Base-by-base conservation (phyloP, 345 rosid species). In the Turritis glabra region DNA sequence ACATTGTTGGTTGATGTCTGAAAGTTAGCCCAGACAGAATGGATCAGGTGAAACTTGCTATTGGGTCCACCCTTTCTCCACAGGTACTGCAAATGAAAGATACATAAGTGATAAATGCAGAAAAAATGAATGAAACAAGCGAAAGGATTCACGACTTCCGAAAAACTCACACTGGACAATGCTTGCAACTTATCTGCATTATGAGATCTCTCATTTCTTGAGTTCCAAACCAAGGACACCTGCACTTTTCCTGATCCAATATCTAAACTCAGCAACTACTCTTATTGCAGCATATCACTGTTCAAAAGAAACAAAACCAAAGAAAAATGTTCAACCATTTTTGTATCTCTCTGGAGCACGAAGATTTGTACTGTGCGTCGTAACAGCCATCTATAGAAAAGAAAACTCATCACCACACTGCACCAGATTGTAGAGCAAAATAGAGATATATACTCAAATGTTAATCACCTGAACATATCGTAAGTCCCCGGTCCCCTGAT, bases 21-120 rank as follows among this genome's bases (percentile, higher is more conserved):
- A 80, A 94, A 94, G 83, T 94, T 94, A 61, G 90, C 98, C 98
- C 98, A 94, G 8, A 94, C 90, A 54, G 98, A 89, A 82, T 91
- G 98, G 73, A 91, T 79, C 19, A 89, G 57, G 61, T 80, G 83
- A 56, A 69, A 78, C 27, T 83, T 72, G 80, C 84, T 81, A 77
- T 85, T 85, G 48, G 87, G 83, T 22, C 97, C 98, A 68, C 93
- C 95, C 70, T 85, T 85, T 84, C 90, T 90, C 97, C 95, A 90
- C 51, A 94, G 69, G 74, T 86, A 94, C 98, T 94, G 86, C 75
- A 78, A 47, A 80, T 7, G 27, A 51, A 17, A 80, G 23, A 33
- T 9, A 35, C 8, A 13, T 47, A 55, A 80, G 33, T 50, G 38
- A 26, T 6, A 47, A 14, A 7, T 12, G 56, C 41, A 41, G 67